A percentile compares a stretch with the other conserved stretches of the same genome.
Conservation (phyloP, 164 flowering plant genomes). For the grape (Vitis vinifera) region DNA sequence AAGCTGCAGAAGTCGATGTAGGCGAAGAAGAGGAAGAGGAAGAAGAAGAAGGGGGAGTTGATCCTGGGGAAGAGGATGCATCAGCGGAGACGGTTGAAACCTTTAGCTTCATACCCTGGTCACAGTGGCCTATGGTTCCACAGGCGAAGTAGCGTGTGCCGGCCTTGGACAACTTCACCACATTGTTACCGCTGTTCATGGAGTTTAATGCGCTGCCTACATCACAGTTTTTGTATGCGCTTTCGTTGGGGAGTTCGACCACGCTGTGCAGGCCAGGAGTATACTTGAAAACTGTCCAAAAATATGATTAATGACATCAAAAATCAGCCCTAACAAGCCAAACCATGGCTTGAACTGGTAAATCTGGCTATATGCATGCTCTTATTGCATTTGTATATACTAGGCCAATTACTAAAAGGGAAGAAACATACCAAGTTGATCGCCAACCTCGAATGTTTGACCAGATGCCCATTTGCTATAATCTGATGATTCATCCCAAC, state of each 20-base stretch:
- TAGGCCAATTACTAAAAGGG: no score
- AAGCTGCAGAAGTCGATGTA: slow-evolving; percentile 20
- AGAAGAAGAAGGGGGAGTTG: slow-evolving; percentile 24
- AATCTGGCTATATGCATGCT: no score
- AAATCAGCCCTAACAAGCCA: no score
- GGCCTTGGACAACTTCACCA: slow-evolving; percentile 49
- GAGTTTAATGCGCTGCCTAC: slow-evolving; percentile 39
- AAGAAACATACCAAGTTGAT: slow-evolving; percentile 50
- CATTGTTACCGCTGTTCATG: slow-evolving; percentile 51
- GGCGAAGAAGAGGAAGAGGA: slow-evolving; percentile 22
- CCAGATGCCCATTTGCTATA: slow-evolving; percentile 54
- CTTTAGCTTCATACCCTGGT: slow-evolving; percentile 72
- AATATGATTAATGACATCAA: neutral
- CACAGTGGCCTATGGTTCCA: slow-evolving; percentile 68
- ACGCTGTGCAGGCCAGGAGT: slow-evolving; percentile 63
- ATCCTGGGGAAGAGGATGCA: slow-evolving; percentile 24
- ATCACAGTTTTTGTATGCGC: slow-evolving; percentile 59
- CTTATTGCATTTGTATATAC: neutral
- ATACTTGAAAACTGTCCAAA: slow-evolving; percentile 64
- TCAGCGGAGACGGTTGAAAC: slow-evolving; percentile 36
- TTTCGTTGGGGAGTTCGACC: slow-evolving; percentile 50
- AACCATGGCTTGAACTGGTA: no score
- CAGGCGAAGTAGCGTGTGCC: slow-evolving; percentile 72
- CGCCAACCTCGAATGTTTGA: slow-evolving; percentile 65
- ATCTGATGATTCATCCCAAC: slow-evolving; percentile 66